phyloP scores from a whole-genome alignment of 768 basidiomycete species.

The Pisolithus albus region DNA sequence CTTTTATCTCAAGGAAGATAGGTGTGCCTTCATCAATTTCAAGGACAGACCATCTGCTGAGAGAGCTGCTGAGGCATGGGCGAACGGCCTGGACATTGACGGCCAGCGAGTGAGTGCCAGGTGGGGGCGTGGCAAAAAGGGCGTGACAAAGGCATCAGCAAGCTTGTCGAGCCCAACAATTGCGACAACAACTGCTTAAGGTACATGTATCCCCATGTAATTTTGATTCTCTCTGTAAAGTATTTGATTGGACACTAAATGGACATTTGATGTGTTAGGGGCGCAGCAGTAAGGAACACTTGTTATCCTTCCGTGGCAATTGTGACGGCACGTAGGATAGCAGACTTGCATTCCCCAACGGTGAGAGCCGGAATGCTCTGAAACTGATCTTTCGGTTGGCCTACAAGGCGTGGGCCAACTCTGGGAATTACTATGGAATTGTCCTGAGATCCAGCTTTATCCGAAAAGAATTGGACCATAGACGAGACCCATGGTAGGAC shows the following conservation, averaged over 20 bases:
- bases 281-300: neutral
- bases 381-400: constrained; percentile 28
- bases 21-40: constrained; percentile 97
- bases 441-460: too few relatives aligned
- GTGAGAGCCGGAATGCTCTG: constrained; percentile 35
- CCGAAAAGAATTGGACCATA: too few relatives aligned
- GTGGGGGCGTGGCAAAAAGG: constrained; percentile 78
- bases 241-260: neutral
- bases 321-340: neutral
- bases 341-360: neutral
- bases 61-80: constrained; percentile 80
- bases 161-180: constrained; percentile 3
- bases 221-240: constrained; percentile 1
- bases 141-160: constrained; percentile 28
- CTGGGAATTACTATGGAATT: too few relatives aligned
- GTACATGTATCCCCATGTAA: constrained; percentile 3
- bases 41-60: constrained; percentile 78
- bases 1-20: constrained; percentile 21
- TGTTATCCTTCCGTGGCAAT: neutral
- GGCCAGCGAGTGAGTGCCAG: constrained; percentile 66
- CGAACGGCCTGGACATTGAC: constrained; percentile 85
- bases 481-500: too few relatives aligned
- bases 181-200: constrained; percentile 10
- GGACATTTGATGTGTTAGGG: neutral
- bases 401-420: constrained; percentile 15